These are phyloP conservation scores for Penicillium paneum DNA, from an alignment of 2,329 filamentous ascomycete genomes.

Conservation along the genomic window DNA sequence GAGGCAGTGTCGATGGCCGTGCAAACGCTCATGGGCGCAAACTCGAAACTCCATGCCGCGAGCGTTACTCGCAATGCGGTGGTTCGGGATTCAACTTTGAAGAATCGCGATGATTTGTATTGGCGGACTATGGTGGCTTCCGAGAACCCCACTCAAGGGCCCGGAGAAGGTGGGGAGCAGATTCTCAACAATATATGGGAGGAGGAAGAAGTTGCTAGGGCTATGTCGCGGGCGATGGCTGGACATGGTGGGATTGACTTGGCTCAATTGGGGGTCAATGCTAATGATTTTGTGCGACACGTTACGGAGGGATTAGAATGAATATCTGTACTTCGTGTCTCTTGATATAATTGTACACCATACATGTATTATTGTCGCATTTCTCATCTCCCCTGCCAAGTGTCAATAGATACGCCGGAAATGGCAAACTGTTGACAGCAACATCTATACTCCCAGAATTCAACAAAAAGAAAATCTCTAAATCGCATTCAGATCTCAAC, in stretches of 20 bases:
- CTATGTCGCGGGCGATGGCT: conserved; percentile 74
- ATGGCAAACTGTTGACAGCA: conserved; percentile 2
- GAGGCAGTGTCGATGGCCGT: conserved; percentile 46
- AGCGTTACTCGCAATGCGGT: conserved; percentile 78
- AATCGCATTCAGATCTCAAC: neutral
- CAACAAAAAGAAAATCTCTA: neutral
- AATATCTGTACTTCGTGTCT: neutral
- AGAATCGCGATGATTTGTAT: conserved; percentile 65
- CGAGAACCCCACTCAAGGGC: conserved; percentile 52
- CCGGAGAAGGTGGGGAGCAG: conserved; percentile 56
- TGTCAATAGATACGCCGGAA: conserved; percentile 5
- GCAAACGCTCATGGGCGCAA: conserved; percentile 56
- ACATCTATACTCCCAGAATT: neutral
- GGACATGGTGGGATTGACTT: conserved; percentile 52
- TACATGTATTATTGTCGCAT: neutral
- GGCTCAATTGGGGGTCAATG: conserved; percentile 42
- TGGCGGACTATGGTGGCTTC: conserved; percentile 60
- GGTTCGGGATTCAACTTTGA: conserved; percentile 67
- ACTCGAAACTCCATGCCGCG: conserved; percentile 67
- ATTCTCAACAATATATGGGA: conserved; percentile 56
- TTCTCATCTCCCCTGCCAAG: neutral
- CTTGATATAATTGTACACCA: neutral
- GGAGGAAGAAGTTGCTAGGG: conserved; percentile 61
- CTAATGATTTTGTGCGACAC: conserved; percentile 44
- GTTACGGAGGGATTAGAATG: conserved; percentile 41